A percentile compares a stretch with the other conserved stretches of the same genome.
Evolutionary conservation across 2,329 filamentous ascomycete species (phyloP).

Genomic region (Epichloe sp.): DNA sequence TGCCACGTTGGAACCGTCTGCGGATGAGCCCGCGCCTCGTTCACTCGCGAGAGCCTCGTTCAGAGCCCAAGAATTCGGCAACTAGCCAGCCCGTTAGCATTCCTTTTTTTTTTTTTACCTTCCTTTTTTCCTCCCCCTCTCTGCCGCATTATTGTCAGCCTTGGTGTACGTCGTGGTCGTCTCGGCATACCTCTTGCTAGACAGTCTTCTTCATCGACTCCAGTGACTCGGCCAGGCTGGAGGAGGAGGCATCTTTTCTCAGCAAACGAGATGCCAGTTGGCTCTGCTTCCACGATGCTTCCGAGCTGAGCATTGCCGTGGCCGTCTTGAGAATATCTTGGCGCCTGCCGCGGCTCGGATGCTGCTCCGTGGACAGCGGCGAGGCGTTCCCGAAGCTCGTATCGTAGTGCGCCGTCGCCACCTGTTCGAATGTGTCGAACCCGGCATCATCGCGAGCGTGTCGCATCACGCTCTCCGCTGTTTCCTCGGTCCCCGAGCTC

Average conservation of each 20-base stretch:
- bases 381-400: conserved; percentile 9
- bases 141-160: background rate
- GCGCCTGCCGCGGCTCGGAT: conserved; percentile 13
- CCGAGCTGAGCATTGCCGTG: conserved; percentile 10
- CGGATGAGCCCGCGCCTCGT: conserved; percentile 7
- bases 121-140: fast-evolving
- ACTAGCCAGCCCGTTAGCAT: conserved; percentile 5
- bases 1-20: conserved; percentile 13
- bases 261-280: conserved; percentile 9
- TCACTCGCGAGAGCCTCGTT: conserved; percentile 12
- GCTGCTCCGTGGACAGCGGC: conserved; percentile 14
- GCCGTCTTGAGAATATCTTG: conserved; percentile 16
- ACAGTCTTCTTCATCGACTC: conserved; percentile 10
- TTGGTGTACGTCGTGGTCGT: background rate
- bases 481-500: conserved; percentile 8
- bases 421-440: conserved; percentile 15
- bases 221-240: conserved; percentile 6
- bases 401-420: conserved; percentile 16
- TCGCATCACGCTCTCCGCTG: conserved; percentile 12
- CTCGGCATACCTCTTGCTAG: conserved; percentile 12
- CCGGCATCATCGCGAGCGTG: conserved; percentile 11
- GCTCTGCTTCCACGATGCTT: conserved; percentile 3
- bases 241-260: conserved; percentile 1
- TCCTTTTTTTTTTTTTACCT: background rate
- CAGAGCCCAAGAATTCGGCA: conserved; percentile 16